phyloP scores from a whole-genome alignment of 306 rosid genomes.

The Adenanthera pavonina region DNA sequence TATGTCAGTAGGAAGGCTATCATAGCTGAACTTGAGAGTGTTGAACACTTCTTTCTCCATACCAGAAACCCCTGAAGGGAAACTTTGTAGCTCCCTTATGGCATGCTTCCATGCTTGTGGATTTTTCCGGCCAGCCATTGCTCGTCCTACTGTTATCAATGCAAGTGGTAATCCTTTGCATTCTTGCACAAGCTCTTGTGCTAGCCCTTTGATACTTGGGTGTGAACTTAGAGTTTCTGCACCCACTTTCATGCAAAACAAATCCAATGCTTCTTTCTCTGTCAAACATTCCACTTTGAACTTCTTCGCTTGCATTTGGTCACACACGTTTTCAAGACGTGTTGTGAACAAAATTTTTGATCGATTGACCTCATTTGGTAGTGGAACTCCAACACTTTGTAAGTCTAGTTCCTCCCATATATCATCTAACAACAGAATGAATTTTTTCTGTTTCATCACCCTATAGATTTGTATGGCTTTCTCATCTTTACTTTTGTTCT shows the following conservation, averaged over 20 bases:
- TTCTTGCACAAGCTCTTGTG: neutral
- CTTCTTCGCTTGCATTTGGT: constrained; percentile 3
- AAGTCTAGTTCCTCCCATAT: neutral
- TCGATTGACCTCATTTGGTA: neutral
- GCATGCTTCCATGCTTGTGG: neutral
- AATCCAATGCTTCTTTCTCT: constrained; percentile 8
- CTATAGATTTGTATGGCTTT: neutral
- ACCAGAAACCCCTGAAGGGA: neutral
- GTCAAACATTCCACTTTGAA: constrained; percentile 1
- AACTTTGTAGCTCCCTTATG: constrained; percentile 6
- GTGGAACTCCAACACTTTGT: neutral
- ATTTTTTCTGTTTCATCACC: neutral
- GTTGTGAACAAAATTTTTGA: neutral
- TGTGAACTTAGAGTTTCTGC: neutral
- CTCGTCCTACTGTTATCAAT: constrained; percentile 1
- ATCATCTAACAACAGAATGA: neutral
- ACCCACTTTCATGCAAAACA: constrained; percentile 3
- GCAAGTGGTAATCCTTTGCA: neutral
- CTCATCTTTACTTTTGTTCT: neutral
- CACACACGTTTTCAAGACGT: neutral
- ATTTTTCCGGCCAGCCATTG: neutral
- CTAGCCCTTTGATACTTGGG: neutral
- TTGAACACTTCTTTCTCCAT: neutral
- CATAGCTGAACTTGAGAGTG: constrained; percentile 15
- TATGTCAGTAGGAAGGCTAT: neutral